These are phyloP conservation scores for Pichia sp. DNA, from an alignment of 1,139 yeast genomes.

Conservation along the genomic window DNA sequence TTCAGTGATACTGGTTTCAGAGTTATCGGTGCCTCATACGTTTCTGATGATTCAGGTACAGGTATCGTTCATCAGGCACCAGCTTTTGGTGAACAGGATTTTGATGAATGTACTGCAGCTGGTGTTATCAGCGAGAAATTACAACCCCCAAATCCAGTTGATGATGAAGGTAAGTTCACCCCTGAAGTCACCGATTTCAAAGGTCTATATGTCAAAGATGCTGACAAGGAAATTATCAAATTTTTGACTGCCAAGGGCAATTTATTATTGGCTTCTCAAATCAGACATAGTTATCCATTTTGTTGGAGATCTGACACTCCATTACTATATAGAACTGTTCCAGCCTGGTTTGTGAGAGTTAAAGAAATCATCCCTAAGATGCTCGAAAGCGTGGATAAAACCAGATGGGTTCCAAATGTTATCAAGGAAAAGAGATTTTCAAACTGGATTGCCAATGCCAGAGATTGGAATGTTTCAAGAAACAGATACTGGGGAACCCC, in stretches of 20 bases:
- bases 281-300: slow-evolving; percentile 96
- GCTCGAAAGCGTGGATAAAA: slow-evolving; percentile 77
- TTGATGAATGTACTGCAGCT: slow-evolving; percentile 66
- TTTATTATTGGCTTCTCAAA: slow-evolving; percentile 70
- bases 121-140: slow-evolving; percentile 70
- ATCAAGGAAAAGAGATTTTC: slow-evolving; percentile 93
- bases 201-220: slow-evolving; percentile 91
- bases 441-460: slow-evolving; percentile 96
- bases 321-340: slow-evolving; percentile 89
- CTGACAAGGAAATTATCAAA: slow-evolving; percentile 88
- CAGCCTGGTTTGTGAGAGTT: slow-evolving; percentile 97
- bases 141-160: slow-evolving; percentile 89
- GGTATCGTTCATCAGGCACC: slow-evolving; percentile 99
- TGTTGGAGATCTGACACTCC: slow-evolving; percentile 99
- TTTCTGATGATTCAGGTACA: slow-evolving; percentile 93
- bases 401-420: slow-evolving; percentile 90
- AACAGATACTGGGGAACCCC: slow-evolving; percentile 99
- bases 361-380: slow-evolving; percentile 82
- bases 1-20: slow-evolving; percentile 76
- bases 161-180: slow-evolving; percentile 85
- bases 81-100: slow-evolving; percentile 99
- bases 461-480: slow-evolving; percentile 98
- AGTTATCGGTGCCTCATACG: slow-evolving; percentile 79
- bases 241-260: slow-evolving; percentile 73
- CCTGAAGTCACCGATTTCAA: slow-evolving; percentile 65